Percentiles rank a stretch among this genome's conserved stretches.
phyloP scores from a whole-genome alignment of 768 basidiomycete genomes.

The Tylopilus subfusipes region DNA sequence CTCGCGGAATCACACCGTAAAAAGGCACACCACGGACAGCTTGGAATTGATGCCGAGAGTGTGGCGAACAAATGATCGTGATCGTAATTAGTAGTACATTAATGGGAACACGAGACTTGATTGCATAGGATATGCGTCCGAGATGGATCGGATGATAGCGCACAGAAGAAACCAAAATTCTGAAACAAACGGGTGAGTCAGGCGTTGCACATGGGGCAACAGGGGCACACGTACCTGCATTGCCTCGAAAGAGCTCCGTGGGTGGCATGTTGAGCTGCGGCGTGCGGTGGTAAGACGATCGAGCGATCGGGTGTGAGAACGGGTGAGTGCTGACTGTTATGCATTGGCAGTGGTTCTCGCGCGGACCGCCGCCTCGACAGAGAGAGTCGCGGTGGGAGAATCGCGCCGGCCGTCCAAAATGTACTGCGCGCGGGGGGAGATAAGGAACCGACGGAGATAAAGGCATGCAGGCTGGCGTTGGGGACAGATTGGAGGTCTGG shows the following conservation, averaged over 20 bases:
- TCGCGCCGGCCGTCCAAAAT: conserved; percentile 61
- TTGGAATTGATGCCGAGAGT: conserved; percentile 52
- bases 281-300: conserved; percentile 12
- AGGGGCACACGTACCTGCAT: conserved; percentile 55
- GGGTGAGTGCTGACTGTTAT: conserved; percentile 43
- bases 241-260: conserved; percentile 57
- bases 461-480: conserved; percentile 37
- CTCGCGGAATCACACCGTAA: conserved; percentile 58
- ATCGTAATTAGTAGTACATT: conserved; percentile 24
- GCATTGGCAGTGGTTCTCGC: conserved; percentile 45
- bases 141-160: conserved; percentile 60
- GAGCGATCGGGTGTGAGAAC: conserved; percentile 2
- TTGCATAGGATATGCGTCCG: conserved; percentile 68
- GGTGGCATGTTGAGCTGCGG: conserved; percentile 60
- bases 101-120: conserved; percentile 48
- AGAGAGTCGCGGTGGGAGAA: conserved; percentile 55
- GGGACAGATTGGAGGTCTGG: conserved; percentile 16
- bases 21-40: conserved; percentile 55
- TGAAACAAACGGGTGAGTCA: conserved; percentile 28
- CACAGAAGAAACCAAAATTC: conserved; percentile 67
- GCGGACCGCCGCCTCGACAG: conserved; percentile 45
- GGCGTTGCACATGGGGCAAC: background rate
- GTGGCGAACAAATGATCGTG: conserved; percentile 22
- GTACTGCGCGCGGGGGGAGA: conserved; percentile 44
- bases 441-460: conserved; percentile 38